These are phyloP conservation scores for Sechiopsis laciniata DNA, from an alignment of 306 rosid species.

Conservation along the genomic window DNA sequence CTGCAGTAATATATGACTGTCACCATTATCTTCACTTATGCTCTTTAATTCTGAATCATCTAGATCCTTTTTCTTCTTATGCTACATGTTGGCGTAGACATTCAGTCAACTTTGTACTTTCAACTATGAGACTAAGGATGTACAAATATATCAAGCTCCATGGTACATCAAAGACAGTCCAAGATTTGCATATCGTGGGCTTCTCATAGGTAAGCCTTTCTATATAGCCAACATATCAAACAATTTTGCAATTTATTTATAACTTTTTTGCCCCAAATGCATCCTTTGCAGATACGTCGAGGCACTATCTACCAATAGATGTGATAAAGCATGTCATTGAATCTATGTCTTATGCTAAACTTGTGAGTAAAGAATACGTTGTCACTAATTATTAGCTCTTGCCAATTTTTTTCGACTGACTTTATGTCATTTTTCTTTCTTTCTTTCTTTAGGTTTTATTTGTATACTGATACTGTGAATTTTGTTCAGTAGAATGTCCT, in stretches of 20 bases:
- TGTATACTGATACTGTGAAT: conserved; percentile 40
- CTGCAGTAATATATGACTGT: background rate
- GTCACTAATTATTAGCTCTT: conserved; percentile 18
- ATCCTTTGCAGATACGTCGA: conserved; percentile 75
- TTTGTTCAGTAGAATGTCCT: conserved; percentile 72
- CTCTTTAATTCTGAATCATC: background rate
- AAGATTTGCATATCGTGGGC: conserved; percentile 85
- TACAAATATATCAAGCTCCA: conserved; percentile 69
- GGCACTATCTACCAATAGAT: conserved; percentile 76
- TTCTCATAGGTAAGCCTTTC: conserved; percentile 60
- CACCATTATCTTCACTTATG: background rate
- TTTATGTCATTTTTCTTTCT: background rate
- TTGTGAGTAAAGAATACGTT: conserved; percentile 47
- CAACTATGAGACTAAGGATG: conserved; percentile 67
- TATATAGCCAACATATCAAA: conserved; percentile 15
- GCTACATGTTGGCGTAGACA: conserved; percentile 45
- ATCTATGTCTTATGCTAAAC: conserved; percentile 91
- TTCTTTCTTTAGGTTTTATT: conserved; percentile 20
- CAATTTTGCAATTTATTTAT: conserved; percentile 18
- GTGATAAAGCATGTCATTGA: conserved; percentile 82
- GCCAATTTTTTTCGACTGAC: background rate
- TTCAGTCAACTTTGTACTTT: conserved; percentile 87
- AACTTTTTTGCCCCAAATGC: conserved; percentile 13
- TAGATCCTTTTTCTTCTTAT: conserved; percentile 15
- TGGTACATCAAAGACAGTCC: conserved; percentile 85